phyloP scores from a whole-genome alignment of 352 stramenopile genomes.

The Phytophthora nicotianae region DNA sequence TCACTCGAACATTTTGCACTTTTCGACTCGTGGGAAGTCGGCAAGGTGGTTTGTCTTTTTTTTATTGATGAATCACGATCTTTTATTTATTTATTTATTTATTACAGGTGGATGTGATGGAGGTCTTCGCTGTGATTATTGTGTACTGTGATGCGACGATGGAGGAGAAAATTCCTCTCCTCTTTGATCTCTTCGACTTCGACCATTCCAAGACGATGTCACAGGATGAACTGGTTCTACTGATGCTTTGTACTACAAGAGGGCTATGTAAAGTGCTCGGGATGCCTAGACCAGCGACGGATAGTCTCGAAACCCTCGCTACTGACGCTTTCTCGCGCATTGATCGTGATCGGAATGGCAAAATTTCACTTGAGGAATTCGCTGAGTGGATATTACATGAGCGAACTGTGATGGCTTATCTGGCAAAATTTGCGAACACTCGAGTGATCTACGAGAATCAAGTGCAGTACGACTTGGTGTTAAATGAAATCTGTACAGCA shows the following conservation, averaged over 20 bases:
- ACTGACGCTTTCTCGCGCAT: constrained; percentile 58
- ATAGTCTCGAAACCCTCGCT: constrained; percentile 56
- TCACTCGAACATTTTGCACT: constrained; percentile 70
- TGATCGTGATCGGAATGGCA: constrained; percentile 53
- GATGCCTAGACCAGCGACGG: constrained; percentile 54
- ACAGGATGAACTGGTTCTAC: constrained; percentile 61
- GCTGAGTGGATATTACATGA: constrained; percentile 61
- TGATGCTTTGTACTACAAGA: constrained; percentile 78
- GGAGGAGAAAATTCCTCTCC: constrained; percentile 68
- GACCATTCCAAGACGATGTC: constrained; percentile 76
- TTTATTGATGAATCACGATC: background rate
- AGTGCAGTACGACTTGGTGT: constrained; percentile 58
- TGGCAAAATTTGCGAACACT: constrained; percentile 64
- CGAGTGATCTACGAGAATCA: constrained; percentile 78
- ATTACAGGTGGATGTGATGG: constrained; percentile 67
- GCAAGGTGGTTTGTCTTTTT: constrained; percentile 45
- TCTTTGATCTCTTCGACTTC: constrained; percentile 86
- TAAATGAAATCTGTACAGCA: constrained; percentile 53
- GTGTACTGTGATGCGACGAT: constrained; percentile 72
- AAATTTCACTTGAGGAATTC: constrained; percentile 72
- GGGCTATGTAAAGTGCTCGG: constrained; percentile 74
- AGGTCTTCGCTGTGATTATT: constrained; percentile 78
- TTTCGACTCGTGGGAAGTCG: constrained; percentile 63
- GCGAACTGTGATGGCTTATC: constrained; percentile 51
- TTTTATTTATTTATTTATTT: constrained; percentile 1